These are phyloP conservation scores for Tuber microsphaerosporum DNA, from an alignment of 495 filamentous ascomycete genomes.

Conservation along the genomic window DNA sequence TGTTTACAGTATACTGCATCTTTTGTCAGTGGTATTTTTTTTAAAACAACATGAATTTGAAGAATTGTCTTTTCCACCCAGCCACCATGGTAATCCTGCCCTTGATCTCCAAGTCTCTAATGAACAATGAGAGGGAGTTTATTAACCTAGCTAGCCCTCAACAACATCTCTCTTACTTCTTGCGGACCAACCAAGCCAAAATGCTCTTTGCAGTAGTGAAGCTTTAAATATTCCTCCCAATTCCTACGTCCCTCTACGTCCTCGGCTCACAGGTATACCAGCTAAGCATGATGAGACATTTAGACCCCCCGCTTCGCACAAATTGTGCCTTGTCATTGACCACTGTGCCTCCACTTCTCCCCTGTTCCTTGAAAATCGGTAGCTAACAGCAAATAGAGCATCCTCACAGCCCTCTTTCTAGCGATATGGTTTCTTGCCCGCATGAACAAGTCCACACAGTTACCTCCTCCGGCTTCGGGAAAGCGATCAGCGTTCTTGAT, in stretches of 20 bases:
- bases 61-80: neutral
- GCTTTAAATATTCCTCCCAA: slow-evolving; percentile 24
- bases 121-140: neutral
- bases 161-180: slow-evolving; percentile 4
- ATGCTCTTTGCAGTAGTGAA: slow-evolving; percentile 22
- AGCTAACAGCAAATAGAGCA: no score
- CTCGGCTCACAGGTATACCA: no score
- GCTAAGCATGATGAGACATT: no score
- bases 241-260: no score
- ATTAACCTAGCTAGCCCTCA: neutral
- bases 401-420: no score
- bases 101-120: slow-evolving; percentile 1
- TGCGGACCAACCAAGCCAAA: neutral
- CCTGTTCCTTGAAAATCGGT: no score
- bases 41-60: neutral
- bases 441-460: slow-evolving; percentile 17
- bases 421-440: slow-evolving; percentile 28
- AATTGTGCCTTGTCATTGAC: no score
- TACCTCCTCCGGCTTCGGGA: slow-evolving; percentile 20
- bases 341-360: no score
- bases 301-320: no score
- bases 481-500: slow-evolving; percentile 25
- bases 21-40: neutral
- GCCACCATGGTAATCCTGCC: no score
- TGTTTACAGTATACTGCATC: slow-evolving; percentile 10